These are phyloP conservation scores for Eustoma russellianum DNA, from an alignment of 257 asterid genomes.

Conservation along the genomic window DNA sequence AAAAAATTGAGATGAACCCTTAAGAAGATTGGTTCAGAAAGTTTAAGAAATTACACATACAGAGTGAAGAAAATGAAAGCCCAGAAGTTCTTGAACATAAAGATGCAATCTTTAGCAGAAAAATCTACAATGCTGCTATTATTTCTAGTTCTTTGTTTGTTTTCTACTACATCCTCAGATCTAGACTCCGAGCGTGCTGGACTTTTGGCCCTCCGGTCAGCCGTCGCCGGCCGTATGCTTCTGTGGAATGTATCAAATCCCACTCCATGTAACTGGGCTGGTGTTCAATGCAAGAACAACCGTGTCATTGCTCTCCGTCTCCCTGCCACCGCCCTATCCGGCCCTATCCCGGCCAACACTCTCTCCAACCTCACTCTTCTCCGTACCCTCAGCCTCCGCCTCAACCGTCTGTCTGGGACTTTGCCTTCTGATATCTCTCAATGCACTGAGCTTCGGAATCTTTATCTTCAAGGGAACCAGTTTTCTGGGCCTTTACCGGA, in stretches of 20 bases:
- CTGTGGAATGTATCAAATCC: slow-evolving; percentile 41
- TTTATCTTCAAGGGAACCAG: slow-evolving; percentile 50
- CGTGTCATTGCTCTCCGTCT: slow-evolving; percentile 57
- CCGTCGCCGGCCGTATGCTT: slow-evolving; percentile 20
- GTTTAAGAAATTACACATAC: neutral
- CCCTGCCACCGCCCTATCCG: slow-evolving; percentile 53
- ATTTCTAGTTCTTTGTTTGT: neutral
- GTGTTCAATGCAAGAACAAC: slow-evolving; percentile 42
- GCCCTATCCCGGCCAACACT: slow-evolving; percentile 31
- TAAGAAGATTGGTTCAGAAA: neutral
- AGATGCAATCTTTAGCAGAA: neutral
- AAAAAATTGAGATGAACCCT: neutral
- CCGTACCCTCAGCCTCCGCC: slow-evolving; percentile 58
- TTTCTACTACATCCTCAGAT: slow-evolving; percentile 5
- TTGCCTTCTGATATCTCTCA: slow-evolving; percentile 41
- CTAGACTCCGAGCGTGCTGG: slow-evolving; percentile 9
- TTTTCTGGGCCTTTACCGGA: slow-evolving; percentile 37
- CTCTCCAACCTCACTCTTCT: slow-evolving; percentile 36
- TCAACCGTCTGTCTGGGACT: slow-evolving; percentile 51
- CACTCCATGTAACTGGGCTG: slow-evolving; percentile 59
- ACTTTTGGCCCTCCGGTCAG: slow-evolving; percentile 7
- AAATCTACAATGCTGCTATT: slow-evolving; percentile 6
- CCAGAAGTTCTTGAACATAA: neutral
- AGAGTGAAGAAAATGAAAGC: too few relatives aligned
- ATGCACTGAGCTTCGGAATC: slow-evolving; percentile 40